Conservation (phyloP, 257 asterid species). For the Salvia miltiorrhiza region DNA sequence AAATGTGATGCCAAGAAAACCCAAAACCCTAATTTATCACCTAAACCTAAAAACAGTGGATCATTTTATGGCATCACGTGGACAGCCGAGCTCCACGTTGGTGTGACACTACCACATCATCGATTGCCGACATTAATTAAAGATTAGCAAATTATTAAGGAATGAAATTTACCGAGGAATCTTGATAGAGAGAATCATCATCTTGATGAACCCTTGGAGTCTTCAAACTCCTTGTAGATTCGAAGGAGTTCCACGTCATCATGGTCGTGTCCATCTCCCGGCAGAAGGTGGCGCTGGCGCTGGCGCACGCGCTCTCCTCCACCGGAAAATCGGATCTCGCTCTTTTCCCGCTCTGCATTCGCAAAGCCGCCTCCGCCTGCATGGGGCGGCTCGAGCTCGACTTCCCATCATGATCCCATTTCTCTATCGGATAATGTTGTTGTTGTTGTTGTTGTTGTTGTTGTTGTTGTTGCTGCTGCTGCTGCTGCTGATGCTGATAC, state of each 20-base stretch:
- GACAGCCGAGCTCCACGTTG: no score
- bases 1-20: no score
- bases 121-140: not conserved
- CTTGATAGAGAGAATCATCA: conserved; percentile 51
- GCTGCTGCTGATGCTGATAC: no score
- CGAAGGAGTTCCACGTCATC: conserved; percentile 58
- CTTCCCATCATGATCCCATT: not conserved
- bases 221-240: conserved; percentile 45
- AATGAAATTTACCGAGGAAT: conserved; percentile 36
- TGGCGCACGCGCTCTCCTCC: conserved; percentile 41
- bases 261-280: conserved; percentile 38
- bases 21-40: not conserved
- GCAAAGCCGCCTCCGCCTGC: not conserved
- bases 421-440: not conserved
- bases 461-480: not conserved
- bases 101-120: no score
- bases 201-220: conserved; percentile 25
- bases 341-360: not conserved
- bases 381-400: not conserved
- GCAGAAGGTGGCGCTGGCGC: conserved; percentile 45
- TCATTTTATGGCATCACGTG: no score
- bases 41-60: not conserved
- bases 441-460: not conserved
- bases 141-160: not conserved
- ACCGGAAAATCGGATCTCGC: not conserved